Evolutionary conservation across 768 basidiomycete species (phyloP).

Genomic region (Gymnopilus junonius): DNA sequence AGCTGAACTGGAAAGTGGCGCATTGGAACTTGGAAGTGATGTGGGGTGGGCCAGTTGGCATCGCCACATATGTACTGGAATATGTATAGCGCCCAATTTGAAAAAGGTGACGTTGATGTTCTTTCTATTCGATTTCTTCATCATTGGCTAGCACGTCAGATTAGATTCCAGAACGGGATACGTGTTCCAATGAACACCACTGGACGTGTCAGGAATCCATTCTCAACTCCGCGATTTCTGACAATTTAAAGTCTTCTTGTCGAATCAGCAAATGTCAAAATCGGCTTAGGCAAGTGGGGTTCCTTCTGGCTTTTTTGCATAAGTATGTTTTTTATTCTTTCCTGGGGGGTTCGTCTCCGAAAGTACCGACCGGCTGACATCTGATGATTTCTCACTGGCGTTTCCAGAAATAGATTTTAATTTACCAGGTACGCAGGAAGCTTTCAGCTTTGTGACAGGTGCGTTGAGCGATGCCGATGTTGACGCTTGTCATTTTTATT

Average conservation of each 20-base stretch:
- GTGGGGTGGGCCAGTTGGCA: too few species aligned
- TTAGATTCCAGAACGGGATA: neutral
- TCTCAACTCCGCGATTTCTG: neutral
- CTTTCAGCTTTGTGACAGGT: neutral
- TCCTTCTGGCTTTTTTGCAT: too few species aligned
- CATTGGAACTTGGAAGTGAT: too few species aligned
- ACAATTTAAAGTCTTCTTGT: neutral
- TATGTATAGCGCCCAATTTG: too few species aligned
- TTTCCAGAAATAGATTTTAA: neutral
- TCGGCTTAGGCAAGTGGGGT: neutral
- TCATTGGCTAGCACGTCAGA: too few species aligned
- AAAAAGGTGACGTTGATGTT: too few species aligned
- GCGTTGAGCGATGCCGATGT: neutral
- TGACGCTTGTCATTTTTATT: neutral
- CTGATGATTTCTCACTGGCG: neutral
- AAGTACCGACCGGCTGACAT: neutral
- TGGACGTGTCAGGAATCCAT: neutral
- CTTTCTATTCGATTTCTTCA: too few species aligned
- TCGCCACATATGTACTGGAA: too few species aligned
- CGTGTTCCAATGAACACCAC: neutral
- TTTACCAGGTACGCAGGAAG: slow-evolving; percentile 1
- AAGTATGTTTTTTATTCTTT: neutral
- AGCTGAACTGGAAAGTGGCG: too few species aligned
- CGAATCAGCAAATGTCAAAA: neutral
- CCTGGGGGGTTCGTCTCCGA: neutral